Base-by-base conservation (phyloP, 768 basidiomycete genomes). In the Floccularia luteovirens region DNA sequence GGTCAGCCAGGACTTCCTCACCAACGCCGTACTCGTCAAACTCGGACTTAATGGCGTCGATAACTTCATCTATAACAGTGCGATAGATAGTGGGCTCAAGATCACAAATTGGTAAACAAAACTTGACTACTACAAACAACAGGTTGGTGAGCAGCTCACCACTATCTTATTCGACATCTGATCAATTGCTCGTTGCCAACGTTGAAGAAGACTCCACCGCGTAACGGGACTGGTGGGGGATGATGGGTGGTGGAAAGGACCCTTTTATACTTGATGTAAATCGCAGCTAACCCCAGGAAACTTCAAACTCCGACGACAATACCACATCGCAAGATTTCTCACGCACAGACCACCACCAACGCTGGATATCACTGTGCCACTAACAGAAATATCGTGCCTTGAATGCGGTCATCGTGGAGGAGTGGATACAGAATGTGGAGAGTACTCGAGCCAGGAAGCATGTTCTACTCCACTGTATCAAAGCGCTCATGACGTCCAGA, bases 151-250 rank as follows among this genome's bases (percentile, higher is more conserved):
- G 74, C 68, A 79, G 83, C 87, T 88, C 77, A 92, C 90, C 81
- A 94, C 91, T 72, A 91, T 90, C 74, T 93, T 93, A 83, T 94
- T 94, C 45, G 90, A 92, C 91, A 93, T 94, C 52, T 52, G 56
- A 51, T 54, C 42, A 25, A 41, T 42, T 43, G 49, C 45, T 48
- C 48, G 50, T 49, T 44, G 51, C 36, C 16, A 20, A 43, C 42
- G 55, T 49, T 56, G 59, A 54, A 39, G 49, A 48, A 54, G 50
- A 51, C 58, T 58, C 59, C 57, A 58, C 62, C 58, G 53, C 60
- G 54, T 48, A n/a, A 53, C 54, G 48, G 54, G 58, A 55, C 59
- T 61, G 57, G 55, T 62, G 64, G 51, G 57, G 53, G 58, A 61
- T 63, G 52, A 57, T 64, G 64, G 48, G 60, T 53, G 60, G 58